Evolutionary conservation across 2,329 filamentous ascomycete species (phyloP).

Genomic region (Metarhizium sp.): DNA sequence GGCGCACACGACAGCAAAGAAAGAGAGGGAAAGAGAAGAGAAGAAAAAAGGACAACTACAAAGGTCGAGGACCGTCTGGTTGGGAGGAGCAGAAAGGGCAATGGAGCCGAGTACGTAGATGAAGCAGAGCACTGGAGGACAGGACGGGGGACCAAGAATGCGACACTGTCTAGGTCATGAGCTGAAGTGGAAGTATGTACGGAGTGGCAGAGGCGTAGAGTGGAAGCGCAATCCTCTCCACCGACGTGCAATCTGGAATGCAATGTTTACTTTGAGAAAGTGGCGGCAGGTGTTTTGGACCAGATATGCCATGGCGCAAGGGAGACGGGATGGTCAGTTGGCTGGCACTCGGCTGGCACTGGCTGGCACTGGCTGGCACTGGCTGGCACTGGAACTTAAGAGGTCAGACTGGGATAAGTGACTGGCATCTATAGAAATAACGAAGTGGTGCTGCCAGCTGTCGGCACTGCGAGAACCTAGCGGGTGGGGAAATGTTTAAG

Average conservation of each 20-base stretch:
- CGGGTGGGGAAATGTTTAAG: neutral
- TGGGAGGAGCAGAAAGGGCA: neutral
- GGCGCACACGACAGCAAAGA: conserved; percentile 4
- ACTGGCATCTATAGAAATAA: conserved; percentile 5
- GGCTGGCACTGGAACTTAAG: conserved; percentile 3
- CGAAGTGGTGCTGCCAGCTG: conserved; percentile 3
- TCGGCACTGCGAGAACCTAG: neutral
- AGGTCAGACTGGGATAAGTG: conserved; percentile 8
- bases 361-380: conserved; percentile 7
- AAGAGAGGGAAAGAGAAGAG: conserved; percentile 9
- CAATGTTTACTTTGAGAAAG: conserved; percentile 9
- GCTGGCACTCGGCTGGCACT: conserved; percentile 6
- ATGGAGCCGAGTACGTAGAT: neutral
- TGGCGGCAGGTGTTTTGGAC: conserved; percentile 9
- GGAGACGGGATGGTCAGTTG: conserved; percentile 2
- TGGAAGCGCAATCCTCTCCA: neutral
- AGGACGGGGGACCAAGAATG: neutral
- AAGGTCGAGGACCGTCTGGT: conserved; percentile 2
- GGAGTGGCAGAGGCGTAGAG: neutral
- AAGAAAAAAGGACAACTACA: conserved; percentile 2
- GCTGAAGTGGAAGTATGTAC: conserved; percentile 6
- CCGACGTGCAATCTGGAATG: conserved; percentile 10
- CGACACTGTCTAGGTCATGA: neutral
- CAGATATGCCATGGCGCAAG: conserved; percentile 4
- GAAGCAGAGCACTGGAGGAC: neutral